A percentile compares a stretch with the other conserved stretches of the same genome.
phyloP scores from a whole-genome alignment of 352 stramenopile genomes.

The Vaucheria bursata region DNA sequence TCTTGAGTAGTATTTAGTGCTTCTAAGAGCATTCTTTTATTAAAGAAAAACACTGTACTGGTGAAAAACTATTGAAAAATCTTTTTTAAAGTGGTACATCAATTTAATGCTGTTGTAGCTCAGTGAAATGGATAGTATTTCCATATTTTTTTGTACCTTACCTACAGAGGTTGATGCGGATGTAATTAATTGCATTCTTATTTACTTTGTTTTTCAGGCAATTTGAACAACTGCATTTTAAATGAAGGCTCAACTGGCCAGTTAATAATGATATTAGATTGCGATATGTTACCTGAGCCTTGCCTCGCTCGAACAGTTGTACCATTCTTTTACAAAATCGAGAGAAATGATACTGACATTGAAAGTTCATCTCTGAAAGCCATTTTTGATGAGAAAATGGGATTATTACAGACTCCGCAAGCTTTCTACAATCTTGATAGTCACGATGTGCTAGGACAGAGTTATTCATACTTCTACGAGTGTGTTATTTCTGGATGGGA shows the following conservation, averaged over 20 bases:
- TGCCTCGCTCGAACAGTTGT: slow-evolving; percentile 10
- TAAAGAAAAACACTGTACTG: too few relatives aligned
- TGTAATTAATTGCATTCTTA: too few relatives aligned
- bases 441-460: not conserved
- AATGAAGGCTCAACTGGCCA: slow-evolving; percentile 75
- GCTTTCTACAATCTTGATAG: slow-evolving; percentile 11
- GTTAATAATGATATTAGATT: slow-evolving; percentile 78
- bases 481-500: slow-evolving; percentile 14
- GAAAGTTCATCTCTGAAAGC: not conserved
- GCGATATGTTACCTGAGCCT: slow-evolving; percentile 63
- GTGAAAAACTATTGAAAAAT: too few relatives aligned
- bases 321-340: slow-evolving; percentile 12
- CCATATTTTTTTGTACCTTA: too few relatives aligned
- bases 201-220: too few relatives aligned
- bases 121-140: too few relatives aligned
- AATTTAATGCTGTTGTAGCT: too few relatives aligned
- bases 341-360: not conserved
- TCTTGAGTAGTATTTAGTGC: too few relatives aligned
- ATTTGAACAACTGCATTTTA: slow-evolving; percentile 78
- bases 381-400: not conserved
- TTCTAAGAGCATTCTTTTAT: too few relatives aligned
- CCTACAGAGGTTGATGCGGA: too few relatives aligned
- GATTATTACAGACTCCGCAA: slow-evolving; percentile 9
- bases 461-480: slow-evolving; percentile 17
- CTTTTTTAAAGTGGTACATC: too few relatives aligned